phyloP scores from a whole-genome alignment of 2,329 filamentous ascomycete genomes.

The Colletotrichum zoysiae region DNA sequence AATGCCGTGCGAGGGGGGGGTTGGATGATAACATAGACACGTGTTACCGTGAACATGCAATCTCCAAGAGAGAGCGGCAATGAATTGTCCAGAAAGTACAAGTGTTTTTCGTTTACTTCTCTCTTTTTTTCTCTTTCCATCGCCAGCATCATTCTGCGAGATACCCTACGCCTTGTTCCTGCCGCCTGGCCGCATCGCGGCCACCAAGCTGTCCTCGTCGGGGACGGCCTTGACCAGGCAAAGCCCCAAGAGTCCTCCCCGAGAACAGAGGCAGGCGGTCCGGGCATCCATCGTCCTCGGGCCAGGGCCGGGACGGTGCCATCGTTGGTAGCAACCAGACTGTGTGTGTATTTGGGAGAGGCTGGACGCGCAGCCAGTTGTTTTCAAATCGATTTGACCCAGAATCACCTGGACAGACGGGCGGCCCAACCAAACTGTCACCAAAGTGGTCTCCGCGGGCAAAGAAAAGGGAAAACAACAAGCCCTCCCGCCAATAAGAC shows the following conservation, averaged over 20 bases:
- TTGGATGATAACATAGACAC: no score
- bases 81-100: no score
- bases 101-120: no score
- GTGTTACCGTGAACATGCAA: no score
- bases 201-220: background rate
- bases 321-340: slow-evolving; percentile 36
- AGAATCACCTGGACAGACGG: background rate
- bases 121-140: background rate
- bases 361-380: slow-evolving; percentile 16
- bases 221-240: slow-evolving; percentile 9
- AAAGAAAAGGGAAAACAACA: no score
- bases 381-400: background rate
- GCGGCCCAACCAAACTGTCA: background rate
- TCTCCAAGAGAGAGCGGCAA: no score
- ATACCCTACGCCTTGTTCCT: slow-evolving; percentile 48
- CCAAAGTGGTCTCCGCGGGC: background rate
- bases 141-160: slow-evolving; percentile 52
- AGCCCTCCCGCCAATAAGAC: background rate
- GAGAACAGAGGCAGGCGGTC: slow-evolving; percentile 16
- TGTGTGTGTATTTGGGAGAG: slow-evolving; percentile 45
- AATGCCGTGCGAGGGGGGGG: no score
- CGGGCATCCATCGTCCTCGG: slow-evolving; percentile 11
- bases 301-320: background rate
- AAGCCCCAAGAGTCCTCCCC: slow-evolving; percentile 38
- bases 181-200: slow-evolving; percentile 33